These are phyloP conservation scores for Heliocybe sulcata DNA, from an alignment of 1,284 basidiomycete genomes.

Conservation along the genomic window DNA sequence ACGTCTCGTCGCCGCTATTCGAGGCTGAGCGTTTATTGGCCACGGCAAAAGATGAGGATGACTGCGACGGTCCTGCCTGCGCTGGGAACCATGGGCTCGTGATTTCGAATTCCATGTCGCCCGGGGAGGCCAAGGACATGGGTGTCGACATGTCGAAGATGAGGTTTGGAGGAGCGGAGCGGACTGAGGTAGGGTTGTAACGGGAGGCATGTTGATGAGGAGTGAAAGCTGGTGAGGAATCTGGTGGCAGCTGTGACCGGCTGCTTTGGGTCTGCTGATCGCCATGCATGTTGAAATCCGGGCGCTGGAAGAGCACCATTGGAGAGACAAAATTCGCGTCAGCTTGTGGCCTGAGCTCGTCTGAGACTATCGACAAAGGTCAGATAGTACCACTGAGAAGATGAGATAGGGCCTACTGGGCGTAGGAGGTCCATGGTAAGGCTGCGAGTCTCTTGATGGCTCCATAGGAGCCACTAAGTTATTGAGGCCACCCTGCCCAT, in stretches of 20 bases:
- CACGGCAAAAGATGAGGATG: constrained; percentile 3
- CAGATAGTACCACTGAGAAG: neutral
- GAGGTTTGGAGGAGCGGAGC: constrained; percentile 58
- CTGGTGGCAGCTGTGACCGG: constrained; percentile 16
- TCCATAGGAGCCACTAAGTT: constrained; percentile 23
- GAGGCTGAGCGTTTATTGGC: constrained; percentile 23
- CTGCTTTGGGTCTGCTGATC: constrained; percentile 11
- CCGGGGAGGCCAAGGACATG: constrained; percentile 29
- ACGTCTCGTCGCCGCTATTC: constrained; percentile 22
- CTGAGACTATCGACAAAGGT: constrained; percentile 41
- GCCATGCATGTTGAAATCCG: constrained; percentile 6
- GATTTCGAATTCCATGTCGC: constrained; percentile 60
- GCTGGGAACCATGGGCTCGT: constrained; percentile 73
- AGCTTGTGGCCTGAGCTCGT: constrained; percentile 56
- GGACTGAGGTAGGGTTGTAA: constrained; percentile 23
- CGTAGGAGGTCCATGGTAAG: constrained; percentile 61
- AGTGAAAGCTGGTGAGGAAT: constrained; percentile 21
- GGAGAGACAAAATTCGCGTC: constrained; percentile 57
- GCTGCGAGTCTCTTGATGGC: constrained; percentile 25
- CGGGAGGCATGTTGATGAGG: constrained; percentile 1
- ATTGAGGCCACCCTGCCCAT: constrained; percentile 35
- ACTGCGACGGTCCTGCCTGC: constrained; percentile 16
- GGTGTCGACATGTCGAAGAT: constrained; percentile 40
- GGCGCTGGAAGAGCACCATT: constrained; percentile 39
- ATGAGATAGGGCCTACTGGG: constrained; percentile 42